Conservation (phyloP, 306 rosid genomes). For the Morella rubra region DNA sequence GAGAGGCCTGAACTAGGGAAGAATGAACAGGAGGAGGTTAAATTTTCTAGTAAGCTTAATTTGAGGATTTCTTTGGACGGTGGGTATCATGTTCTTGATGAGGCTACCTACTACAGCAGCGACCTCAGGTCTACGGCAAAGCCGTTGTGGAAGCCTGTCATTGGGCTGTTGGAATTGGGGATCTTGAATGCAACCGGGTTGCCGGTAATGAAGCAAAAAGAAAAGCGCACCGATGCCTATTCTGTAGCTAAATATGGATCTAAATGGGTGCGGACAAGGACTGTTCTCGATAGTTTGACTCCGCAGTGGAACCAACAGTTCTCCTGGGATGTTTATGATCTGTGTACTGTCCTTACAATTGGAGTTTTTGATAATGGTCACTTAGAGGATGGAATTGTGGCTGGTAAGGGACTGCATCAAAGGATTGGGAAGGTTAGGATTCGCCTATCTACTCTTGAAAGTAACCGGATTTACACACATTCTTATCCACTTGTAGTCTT, state of each 20-base stretch:
- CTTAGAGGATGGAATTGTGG: constrained; percentile 73
- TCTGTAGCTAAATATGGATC: constrained; percentile 95
- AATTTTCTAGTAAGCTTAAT: constrained; percentile 84
- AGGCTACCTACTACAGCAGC: constrained; percentile 89
- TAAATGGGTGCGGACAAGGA: constrained; percentile 93
- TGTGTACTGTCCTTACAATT: constrained; percentile 85
- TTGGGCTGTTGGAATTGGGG: constrained; percentile 89
- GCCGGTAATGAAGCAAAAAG: constrained; percentile 85
- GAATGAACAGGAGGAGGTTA: constrained; percentile 72
- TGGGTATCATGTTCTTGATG: constrained; percentile 91
- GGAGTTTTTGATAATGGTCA: constrained; percentile 96
- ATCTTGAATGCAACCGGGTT: constrained; percentile 80
- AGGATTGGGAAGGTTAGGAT: constrained; percentile 91
- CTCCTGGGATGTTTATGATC: constrained; percentile 96
- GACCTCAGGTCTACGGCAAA: constrained; percentile 93
- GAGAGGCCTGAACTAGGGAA: constrained; percentile 66
- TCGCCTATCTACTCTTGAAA: constrained; percentile 95
- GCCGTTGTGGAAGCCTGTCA: constrained; percentile 72
- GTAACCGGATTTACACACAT: constrained; percentile 84
- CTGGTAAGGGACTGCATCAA: constrained; percentile 59
- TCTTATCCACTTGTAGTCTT: constrained; percentile 88
- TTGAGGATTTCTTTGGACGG: constrained; percentile 88
- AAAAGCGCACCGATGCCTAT: constrained; percentile 78
- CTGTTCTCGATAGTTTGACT: constrained; percentile 70
- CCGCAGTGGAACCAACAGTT: constrained; percentile 96